Base-by-base conservation (phyloP, 257 asterid species). In the Scutellaria barbata region DNA sequence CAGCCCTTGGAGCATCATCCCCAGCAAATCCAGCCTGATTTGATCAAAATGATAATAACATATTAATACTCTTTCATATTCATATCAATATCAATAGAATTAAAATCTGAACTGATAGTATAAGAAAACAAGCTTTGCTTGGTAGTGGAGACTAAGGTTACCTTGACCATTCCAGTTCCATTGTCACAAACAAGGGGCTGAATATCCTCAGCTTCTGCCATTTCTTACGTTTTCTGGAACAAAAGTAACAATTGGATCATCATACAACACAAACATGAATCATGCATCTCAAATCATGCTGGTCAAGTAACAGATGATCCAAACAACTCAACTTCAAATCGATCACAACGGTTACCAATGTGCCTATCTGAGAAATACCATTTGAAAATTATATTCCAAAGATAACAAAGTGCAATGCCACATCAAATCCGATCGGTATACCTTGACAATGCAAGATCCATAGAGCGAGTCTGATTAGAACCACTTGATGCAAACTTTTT, bases 161-260 rank as follows among this genome's bases (percentile, higher is more conserved):
- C 87, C 87, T 83, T 83, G 76, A 83, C 87, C 87, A 83, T 83
- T 83, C 87, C 87, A 8, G 87, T 83, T 74, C 87, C 87, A 83
- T 83, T 83, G 81, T 83, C 87, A 41, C 87, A 83, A 39, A 83
- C 87, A 61, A 83, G 85, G 75, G 87, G 87, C 75, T 80, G 87
- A 59, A 83, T 80, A 72, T 83, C 85, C 79, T 83, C 85, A 0
- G 77, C 82, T 1, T 83, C 87, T 51, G 87, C 87, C 87, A 83
- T 83, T 37, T 59, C 77, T 74, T 68, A 77, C 54, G 33, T 50
- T 18, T 30, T 50, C 80, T 77, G 69, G 48, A 66, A 63, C 67
- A 43, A 51, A 45, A 12, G 30, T 9, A 48, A 75, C 41, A 41
- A 72, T 22, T 1, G 58, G 42, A 52, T 59, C 47, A 40, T 45